Percentiles rank a stretch among this genome's conserved stretches.
Evolutionary conservation across 306 rosid genomes (phyloP).

Genomic region (Ochetophila trinervis): DNA sequence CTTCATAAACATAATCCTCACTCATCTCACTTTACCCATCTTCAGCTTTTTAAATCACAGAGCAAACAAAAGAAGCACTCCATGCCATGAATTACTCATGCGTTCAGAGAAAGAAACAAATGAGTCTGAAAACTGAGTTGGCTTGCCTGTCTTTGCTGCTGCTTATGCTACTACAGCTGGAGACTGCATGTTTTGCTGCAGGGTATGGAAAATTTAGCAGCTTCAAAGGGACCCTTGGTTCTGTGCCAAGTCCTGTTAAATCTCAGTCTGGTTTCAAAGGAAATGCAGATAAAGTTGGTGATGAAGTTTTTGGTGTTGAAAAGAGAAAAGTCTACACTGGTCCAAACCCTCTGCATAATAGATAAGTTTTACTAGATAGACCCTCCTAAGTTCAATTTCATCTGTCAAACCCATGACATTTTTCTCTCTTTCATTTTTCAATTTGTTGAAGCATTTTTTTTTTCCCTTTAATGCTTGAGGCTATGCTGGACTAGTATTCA

Average conservation of each 20-base stretch:
- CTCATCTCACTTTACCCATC: not conserved
- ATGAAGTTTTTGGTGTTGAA: conserved; percentile 52
- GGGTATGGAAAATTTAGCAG: conserved; percentile 32
- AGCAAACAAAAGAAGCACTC: conserved; percentile 3
- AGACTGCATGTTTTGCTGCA: conserved; percentile 42
- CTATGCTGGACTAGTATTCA: conserved; percentile 16
- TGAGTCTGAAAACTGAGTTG: conserved; percentile 32
- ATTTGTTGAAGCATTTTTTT: not conserved
- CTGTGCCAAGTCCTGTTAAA: conserved; percentile 26
- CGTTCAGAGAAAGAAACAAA: conserved; percentile 36
- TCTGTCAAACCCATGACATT: conserved; percentile 13
- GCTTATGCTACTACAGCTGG: conserved; percentile 37
- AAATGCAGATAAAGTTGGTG: conserved; percentile 27
- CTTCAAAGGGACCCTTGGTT: conserved; percentile 25
- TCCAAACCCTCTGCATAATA: conserved; percentile 91
- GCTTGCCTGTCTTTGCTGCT: conserved; percentile 44
- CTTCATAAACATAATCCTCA: conserved; percentile 3
- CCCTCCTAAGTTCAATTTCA: conserved; percentile 11
- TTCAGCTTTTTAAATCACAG: not conserved
- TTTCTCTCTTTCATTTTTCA: conserved; percentile 17
- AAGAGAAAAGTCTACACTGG: conserved; percentile 86
- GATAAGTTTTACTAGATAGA: conserved; percentile 47
- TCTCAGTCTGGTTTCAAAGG: conserved; percentile 27
- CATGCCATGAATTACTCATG: conserved; percentile 50
- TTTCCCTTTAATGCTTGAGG: conserved; percentile 33